These are phyloP conservation scores for Edaphochlamys debaryana DNA, from an alignment of 139 green algal genomes.

Conservation along the genomic window DNA sequence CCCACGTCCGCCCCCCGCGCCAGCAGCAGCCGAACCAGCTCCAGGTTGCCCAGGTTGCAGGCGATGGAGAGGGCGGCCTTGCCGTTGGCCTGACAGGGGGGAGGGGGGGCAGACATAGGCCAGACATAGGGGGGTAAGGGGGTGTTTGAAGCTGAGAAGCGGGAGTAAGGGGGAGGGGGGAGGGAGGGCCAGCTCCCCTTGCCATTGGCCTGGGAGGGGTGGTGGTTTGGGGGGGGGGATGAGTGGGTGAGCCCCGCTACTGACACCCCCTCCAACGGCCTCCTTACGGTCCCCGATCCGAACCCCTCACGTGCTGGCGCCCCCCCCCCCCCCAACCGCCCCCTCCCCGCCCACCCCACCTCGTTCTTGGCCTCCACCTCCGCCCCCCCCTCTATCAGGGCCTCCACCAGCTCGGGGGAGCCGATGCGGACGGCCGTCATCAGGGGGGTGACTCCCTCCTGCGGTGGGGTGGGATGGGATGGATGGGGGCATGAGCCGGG, in stretches of 20 bases:
- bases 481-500: no score
- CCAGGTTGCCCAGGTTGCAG: constrained; percentile 30
- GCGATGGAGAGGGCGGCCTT: constrained; percentile 14
- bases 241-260: no score
- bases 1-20: constrained; percentile 3
- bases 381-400: constrained; percentile 1
- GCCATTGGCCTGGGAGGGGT: neutral
- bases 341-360: neutral
- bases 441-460: constrained; percentile 20
- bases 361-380: constrained; percentile 3
- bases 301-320: neutral
- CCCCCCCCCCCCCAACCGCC: no score
- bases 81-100: neutral
- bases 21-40: constrained; percentile 35
- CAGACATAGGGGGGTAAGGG: no score
- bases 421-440: constrained; percentile 16
- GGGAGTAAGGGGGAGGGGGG: neutral
- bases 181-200: neutral
- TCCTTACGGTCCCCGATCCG: neutral
- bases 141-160: no score
- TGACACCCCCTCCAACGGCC: no score
- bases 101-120: neutral
- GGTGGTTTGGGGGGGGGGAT: neutral
- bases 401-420: constrained; percentile 8
- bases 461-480: no score